Percentiles rank a stretch among this genome's conserved stretches.
These are phyloP conservation scores for Komagataella kurtzmanii DNA, from an alignment of 805 yeast species.

Conservation along the genomic window DNA sequence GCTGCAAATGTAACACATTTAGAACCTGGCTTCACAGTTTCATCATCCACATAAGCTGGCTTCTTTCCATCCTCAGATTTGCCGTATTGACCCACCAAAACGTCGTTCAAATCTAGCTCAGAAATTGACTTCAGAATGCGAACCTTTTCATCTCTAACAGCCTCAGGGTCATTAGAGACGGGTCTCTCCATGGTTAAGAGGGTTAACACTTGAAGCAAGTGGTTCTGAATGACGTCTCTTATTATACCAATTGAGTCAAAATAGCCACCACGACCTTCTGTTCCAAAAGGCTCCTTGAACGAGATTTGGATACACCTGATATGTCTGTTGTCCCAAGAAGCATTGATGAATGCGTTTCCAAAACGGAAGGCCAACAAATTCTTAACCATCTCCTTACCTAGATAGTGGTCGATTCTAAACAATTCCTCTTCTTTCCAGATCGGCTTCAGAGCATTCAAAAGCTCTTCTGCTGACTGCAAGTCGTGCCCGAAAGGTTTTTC, in stretches of 20 bases:
- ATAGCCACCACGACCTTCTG: constrained; percentile 98
- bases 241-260: constrained; percentile 91
- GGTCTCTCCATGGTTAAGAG: constrained; percentile 94
- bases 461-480: constrained; percentile 58
- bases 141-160: constrained; percentile 92
- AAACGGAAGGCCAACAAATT: constrained; percentile 81
- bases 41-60: constrained; percentile 88
- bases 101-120: constrained; percentile 48
- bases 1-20: constrained; percentile 93
- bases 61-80: constrained; percentile 76
- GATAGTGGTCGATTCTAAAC: constrained; percentile 91
- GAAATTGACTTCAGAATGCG: constrained; percentile 76
- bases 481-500: constrained; percentile 98
- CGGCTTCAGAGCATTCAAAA: constrained; percentile 72
- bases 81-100: constrained; percentile 79
- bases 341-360: constrained; percentile 76
- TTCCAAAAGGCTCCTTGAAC: constrained; percentile 97
- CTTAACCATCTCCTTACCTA: constrained; percentile 97
- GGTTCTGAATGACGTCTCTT: constrained; percentile 98
- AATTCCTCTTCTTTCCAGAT: constrained; percentile 83
- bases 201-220: constrained; percentile 84
- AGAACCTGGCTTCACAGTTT: constrained; percentile 69
- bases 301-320: constrained; percentile 75
- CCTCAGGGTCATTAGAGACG: constrained; percentile 79
- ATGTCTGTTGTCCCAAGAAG: constrained; percentile 80